Evolutionary conservation across 2,329 filamentous ascomycete species (phyloP).

Genomic region (Xylariales sp.): DNA sequence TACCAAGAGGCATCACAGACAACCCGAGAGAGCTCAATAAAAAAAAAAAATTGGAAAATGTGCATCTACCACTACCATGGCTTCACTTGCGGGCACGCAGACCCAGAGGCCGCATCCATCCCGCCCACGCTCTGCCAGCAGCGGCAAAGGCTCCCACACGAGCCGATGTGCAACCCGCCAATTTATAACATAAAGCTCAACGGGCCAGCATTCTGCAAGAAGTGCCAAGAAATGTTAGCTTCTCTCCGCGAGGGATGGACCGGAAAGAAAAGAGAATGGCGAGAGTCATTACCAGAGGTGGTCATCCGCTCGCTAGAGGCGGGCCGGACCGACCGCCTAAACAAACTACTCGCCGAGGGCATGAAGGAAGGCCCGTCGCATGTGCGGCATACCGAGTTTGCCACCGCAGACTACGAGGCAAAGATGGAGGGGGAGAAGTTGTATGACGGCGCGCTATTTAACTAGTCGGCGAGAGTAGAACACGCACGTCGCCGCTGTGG

Average conservation of each 20-base stretch:
- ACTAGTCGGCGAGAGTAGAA: too few relatives aligned
- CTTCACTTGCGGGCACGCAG: not conserved
- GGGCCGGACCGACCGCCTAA: too few relatives aligned
- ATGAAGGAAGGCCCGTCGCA: too few relatives aligned
- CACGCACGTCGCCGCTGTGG: too few relatives aligned
- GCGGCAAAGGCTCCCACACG: not conserved
- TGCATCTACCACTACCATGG: slow-evolving; percentile 3
- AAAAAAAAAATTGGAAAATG: not conserved
- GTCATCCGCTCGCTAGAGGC: not conserved
- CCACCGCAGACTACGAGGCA: too few relatives aligned
- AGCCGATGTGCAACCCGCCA: slow-evolving; percentile 14
- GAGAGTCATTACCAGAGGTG: not conserved
- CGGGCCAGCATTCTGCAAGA: not conserved
- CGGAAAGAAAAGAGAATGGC: not conserved
- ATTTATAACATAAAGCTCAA: not conserved
- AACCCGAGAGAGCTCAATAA: too few relatives aligned
- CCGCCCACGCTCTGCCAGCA: not conserved
- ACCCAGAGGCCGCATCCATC: not conserved
- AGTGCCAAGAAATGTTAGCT: not conserved
- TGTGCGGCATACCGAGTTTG: too few relatives aligned
- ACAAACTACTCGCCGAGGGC: too few relatives aligned
- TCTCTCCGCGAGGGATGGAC: not conserved
- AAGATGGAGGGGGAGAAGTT: too few relatives aligned
- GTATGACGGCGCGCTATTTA: too few relatives aligned
- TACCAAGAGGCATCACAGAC: too few relatives aligned